Percentiles rank a stretch among this genome's conserved stretches.
These are phyloP conservation scores for Mortierella hygrophila DNA, from an alignment of 192 early-diverging fungal species.

Conservation along the genomic window DNA sequence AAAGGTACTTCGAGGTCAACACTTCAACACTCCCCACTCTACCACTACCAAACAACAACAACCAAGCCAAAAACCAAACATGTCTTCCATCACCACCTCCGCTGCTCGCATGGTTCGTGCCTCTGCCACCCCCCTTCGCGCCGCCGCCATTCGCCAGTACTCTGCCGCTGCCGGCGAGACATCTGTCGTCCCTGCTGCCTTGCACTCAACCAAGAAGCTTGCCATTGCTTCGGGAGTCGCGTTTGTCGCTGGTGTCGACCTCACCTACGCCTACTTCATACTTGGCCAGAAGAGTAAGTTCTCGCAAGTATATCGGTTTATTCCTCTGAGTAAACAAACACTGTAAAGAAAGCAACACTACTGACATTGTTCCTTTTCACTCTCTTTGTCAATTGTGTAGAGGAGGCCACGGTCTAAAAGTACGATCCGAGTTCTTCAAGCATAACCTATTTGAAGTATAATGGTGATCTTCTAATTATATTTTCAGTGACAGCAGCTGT, in stretches of 20 bases:
- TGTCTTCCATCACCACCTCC: slow-evolving; percentile 10
- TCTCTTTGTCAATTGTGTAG: too few species aligned
- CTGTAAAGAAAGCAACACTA: too few species aligned
- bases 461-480: too few species aligned
- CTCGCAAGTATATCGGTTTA: too few species aligned
- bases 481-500: too few species aligned
- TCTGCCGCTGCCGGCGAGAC: neutral
- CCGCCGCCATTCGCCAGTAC: slow-evolving; percentile 22
- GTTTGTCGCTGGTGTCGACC: slow-evolving; percentile 20
- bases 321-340: too few species aligned
- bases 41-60: neutral
- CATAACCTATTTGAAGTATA: too few species aligned
- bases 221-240: slow-evolving; percentile 19
- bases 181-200: neutral
- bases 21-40: neutral
- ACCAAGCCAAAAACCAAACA: neutral
- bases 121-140: slow-evolving; percentile 4
- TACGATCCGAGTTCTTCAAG: too few species aligned
- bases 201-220: slow-evolving; percentile 23
- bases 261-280: slow-evolving; percentile 46
- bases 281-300: slow-evolving; percentile 2
- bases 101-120: slow-evolving; percentile 20
- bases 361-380: too few species aligned
- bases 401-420: too few species aligned
- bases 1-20: too few species aligned